These are phyloP conservation scores for Dioscorea zingiberensis DNA, from an alignment of 106 monocot species.

Conservation along the genomic window DNA sequence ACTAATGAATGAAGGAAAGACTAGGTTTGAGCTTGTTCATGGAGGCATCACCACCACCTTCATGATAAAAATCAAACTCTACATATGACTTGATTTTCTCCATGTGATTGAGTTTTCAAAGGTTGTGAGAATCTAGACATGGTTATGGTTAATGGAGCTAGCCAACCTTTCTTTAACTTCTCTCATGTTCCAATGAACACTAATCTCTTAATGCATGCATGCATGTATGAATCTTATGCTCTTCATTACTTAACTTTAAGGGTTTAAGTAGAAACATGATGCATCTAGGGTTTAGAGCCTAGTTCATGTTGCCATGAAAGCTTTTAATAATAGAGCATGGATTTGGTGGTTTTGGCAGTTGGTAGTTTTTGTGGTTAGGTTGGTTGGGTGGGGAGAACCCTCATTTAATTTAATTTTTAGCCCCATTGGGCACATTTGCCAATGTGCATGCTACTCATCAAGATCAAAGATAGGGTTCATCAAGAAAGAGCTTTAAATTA, in stretches of 20 bases:
- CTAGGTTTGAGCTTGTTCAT: too few relatives aligned
- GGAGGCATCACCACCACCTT: too few relatives aligned
- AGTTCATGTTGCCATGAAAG: not conserved
- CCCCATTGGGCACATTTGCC: not conserved
- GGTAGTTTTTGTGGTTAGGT: slow-evolving; percentile 22
- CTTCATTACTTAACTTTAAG: too few relatives aligned
- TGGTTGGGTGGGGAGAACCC: slow-evolving; percentile 4
- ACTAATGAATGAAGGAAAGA: too few relatives aligned
- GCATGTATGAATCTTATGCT: not conserved
- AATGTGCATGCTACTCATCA: not conserved
- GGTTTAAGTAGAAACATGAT: not conserved
- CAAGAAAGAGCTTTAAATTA: not conserved
- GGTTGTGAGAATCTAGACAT: not conserved
- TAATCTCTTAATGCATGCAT: too few relatives aligned
- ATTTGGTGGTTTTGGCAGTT: slow-evolving; percentile 16
- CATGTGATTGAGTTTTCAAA: too few relatives aligned
- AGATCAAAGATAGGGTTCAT: not conserved
- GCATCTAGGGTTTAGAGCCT: not conserved
- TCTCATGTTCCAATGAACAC: not conserved
- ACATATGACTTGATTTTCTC: too few relatives aligned
- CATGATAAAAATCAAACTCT: too few relatives aligned
- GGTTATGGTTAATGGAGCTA: not conserved
- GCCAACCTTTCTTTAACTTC: not conserved
- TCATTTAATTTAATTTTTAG: slow-evolving; percentile 5
- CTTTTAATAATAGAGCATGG: not conserved